Conservation (phyloP, 768 basidiomycete genomes). For the Butyriboletus loyo region DNA sequence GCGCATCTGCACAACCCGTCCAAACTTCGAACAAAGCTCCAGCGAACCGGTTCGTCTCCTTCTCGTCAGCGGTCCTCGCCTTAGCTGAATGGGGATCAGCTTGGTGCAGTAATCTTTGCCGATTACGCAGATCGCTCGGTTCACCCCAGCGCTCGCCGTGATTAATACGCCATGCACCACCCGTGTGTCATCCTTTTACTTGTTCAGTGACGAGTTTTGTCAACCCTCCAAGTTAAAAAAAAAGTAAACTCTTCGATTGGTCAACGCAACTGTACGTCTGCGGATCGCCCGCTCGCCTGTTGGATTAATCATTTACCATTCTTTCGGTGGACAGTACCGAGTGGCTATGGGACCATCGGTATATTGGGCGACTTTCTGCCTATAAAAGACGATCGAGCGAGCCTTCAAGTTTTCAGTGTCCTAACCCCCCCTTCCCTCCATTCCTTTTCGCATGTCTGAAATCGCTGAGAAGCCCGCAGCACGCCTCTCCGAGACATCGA, state of each 20-base stretch:
- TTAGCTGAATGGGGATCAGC: neutral
- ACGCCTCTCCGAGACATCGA: slow-evolving; percentile 21
- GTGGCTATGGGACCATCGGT: neutral
- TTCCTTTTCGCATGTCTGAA: slow-evolving; percentile 20
- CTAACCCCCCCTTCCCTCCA: neutral
- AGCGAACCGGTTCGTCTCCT: slow-evolving; percentile 6
- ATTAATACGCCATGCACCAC: neutral
- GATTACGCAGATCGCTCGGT: slow-evolving; percentile 10
- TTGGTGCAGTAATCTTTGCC: slow-evolving; percentile 7
- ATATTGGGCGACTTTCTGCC: neutral
- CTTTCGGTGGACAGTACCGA: slow-evolving; percentile 1
- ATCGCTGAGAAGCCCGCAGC: slow-evolving; percentile 12
- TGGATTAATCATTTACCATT: slow-evolving; percentile 3
- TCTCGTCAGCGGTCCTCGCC: neutral
- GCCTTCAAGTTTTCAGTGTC: neutral
- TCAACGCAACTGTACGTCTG: neutral
- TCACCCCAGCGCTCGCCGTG: neutral
- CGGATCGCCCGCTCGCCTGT: neutral
- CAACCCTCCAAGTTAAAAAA: slow-evolving; percentile 5
- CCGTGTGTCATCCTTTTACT: neutral
- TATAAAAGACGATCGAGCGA: slow-evolving; percentile 23
- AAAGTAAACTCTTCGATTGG: slow-evolving; percentile 1
- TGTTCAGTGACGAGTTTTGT: neutral
- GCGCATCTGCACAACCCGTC: neutral
- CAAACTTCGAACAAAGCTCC: neutral